Conservation (phyloP, 164 flowering plant species). For the Amborella trichopoda region DNA sequence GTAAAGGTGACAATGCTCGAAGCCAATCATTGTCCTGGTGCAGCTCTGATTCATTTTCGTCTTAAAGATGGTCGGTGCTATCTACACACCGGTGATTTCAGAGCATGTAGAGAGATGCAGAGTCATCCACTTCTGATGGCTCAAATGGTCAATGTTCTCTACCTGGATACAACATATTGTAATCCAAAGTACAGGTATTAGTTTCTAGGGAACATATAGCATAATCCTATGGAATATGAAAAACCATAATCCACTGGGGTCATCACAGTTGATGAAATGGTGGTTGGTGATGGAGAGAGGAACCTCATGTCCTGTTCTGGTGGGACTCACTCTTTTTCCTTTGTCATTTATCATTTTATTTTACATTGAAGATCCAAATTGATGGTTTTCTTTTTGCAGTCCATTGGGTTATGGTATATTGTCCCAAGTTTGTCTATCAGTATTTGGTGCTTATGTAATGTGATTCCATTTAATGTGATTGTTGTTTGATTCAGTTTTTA, state of each 20-base stretch:
- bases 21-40: conserved; percentile 87
- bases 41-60: conserved; percentile 48
- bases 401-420: too few species aligned
- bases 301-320: too few species aligned
- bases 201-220: too few species aligned
- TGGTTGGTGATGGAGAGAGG: too few species aligned
- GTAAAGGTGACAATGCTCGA: conserved; percentile 52
- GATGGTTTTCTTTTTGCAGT: too few species aligned
- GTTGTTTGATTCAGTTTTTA: not conserved
- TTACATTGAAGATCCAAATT: too few species aligned
- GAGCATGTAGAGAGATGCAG: conserved; percentile 60
- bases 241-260: too few species aligned
- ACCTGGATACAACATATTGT: conserved; percentile 79
- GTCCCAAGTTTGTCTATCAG: too few species aligned
- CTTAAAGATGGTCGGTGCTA: conserved; percentile 40
- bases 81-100: conserved; percentile 77
- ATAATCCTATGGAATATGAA: too few species aligned
- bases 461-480: too few species aligned
- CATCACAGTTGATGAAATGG: too few species aligned
- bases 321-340: not conserved
- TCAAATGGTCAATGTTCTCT: conserved; percentile 34
- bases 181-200: conserved; percentile 50
- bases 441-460: too few species aligned
- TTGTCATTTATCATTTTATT: not conserved
- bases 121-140: conserved; percentile 34